Evolutionary conservation across 2,329 filamentous ascomycete genomes (phyloP), one percentile per base, ranked within the genome.

Genomic region (Trichophyton mentagrophytes): DNA sequence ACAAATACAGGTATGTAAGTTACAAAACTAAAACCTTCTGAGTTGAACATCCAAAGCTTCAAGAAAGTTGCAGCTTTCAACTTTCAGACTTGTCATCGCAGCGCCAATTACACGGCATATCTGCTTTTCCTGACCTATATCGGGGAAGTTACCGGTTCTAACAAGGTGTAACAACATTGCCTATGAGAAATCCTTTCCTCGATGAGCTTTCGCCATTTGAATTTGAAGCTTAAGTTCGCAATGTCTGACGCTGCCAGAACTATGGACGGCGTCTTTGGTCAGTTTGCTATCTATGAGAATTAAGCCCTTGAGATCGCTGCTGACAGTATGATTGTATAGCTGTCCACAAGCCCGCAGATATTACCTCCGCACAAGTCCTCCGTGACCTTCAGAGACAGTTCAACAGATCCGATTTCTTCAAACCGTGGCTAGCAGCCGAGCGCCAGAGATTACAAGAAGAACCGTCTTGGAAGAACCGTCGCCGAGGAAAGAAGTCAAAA

Each of bases 301-400:
- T 4, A 2, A 27, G 1, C 33, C 6, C 3, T 55, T 55, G n/a
- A 11, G 9, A 33, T 36, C 33, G 11, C 9, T 33, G 3, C 27
- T n/a, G 7, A 55, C 33, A 20, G 0, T 55, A 55, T 44, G 3
- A 4, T 36, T 25, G n/a, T 42, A 11, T 67, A 96, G 92, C 89
- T 73, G 87, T 99, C 74, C 90, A 96, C 77, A 99, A 99, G 76
- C 93, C 93, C 30, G 80, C 85, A 69, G 88, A 86, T 68, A 83
- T 92, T 69, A 90, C 87, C 71, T 97, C 92, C 38, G 91, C 91
- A 58, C 89, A 95, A 73, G 87, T 95, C 42, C 84, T 99, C 66
- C 90, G 92, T 71, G 87, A 92, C 70, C 85, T 95, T 62, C 90
- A 97, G 77, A 77, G 81, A 20, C 83, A 87, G 66, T 95, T 97